Evolutionary conservation across 495 filamentous ascomycete species (phyloP).

Genomic region (Neurospora sp.): DNA sequence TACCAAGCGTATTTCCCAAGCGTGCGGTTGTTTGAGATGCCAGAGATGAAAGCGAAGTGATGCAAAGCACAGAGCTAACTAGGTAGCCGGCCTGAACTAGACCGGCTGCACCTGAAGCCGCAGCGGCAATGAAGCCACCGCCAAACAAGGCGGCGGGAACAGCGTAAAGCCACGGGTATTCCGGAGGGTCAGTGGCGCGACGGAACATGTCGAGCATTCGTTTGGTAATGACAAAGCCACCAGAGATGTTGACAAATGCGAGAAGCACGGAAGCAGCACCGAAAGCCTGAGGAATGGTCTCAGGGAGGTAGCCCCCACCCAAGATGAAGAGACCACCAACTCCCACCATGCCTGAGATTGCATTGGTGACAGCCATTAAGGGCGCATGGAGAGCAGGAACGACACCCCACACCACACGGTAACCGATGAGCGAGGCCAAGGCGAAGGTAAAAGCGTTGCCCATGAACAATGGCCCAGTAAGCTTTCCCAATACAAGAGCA

Average conservation of each 20-base stretch:
- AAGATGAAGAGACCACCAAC: constrained; percentile 75
- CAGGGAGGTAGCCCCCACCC: constrained; percentile 61
- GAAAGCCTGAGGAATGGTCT: constrained; percentile 63
- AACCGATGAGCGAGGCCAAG: constrained; percentile 68
- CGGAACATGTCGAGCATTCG: constrained; percentile 92
- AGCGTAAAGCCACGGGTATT: constrained; percentile 76
- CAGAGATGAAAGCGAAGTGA: constrained; percentile 60
- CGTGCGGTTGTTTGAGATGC: constrained; percentile 69
- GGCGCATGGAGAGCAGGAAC: constrained; percentile 67
- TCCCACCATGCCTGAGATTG: constrained; percentile 79
- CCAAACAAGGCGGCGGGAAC: constrained; percentile 64
- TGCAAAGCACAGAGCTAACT: constrained; percentile 68
- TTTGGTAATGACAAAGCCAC: constrained; percentile 76
- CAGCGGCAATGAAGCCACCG: constrained; percentile 65
- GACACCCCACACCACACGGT: constrained; percentile 75
- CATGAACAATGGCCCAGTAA: constrained; percentile 73
- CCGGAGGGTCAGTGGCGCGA: constrained; percentile 65
- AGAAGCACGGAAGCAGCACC: constrained; percentile 69
- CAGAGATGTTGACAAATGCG: constrained; percentile 73
- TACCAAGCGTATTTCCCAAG: constrained; percentile 70
- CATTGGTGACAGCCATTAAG: constrained; percentile 79
- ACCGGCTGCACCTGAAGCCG: constrained; percentile 65
- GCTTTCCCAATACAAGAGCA: constrained; percentile 61
- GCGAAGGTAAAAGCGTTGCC: constrained; percentile 69
- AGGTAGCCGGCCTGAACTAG: constrained; percentile 74